Evolutionary conservation across 768 basidiomycete genomes (phyloP).

Genomic region (Collybia mongolica): DNA sequence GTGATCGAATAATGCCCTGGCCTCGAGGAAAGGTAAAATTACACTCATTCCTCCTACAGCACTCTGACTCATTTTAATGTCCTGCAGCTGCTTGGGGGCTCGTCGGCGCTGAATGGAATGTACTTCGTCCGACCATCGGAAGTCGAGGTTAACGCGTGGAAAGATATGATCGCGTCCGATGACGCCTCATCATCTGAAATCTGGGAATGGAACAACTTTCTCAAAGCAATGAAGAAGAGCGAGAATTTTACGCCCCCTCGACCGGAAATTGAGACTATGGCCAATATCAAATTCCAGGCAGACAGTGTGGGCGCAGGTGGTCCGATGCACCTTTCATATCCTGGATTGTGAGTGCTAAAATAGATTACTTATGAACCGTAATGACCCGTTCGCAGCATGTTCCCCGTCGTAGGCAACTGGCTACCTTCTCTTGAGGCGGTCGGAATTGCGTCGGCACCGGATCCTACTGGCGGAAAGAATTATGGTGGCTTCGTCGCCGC

Average conservation of each 20-base stretch:
- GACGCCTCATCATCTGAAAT: slow-evolving; percentile 21
- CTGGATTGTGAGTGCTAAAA: slow-evolving; percentile 16
- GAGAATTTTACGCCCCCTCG: slow-evolving; percentile 53
- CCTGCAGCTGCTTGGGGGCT: slow-evolving; percentile 60
- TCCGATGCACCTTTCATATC: slow-evolving; percentile 28
- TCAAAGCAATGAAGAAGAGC: slow-evolving; percentile 39
- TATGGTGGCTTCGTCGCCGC: slow-evolving; percentile 56
- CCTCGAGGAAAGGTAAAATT: slow-evolving; percentile 56
- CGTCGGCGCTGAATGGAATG: slow-evolving; percentile 68
- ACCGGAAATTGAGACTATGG: slow-evolving; percentile 26
- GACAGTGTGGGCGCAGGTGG: slow-evolving; percentile 41
- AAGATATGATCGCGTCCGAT: slow-evolving; percentile 29
- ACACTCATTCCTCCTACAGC: background rate
- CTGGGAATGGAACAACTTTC: slow-evolving; percentile 45
- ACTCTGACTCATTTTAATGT: background rate
- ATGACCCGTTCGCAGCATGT: slow-evolving; percentile 39
- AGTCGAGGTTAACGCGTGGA: slow-evolving; percentile 44
- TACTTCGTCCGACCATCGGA: slow-evolving; percentile 57
- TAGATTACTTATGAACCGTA: slow-evolving; percentile 26
- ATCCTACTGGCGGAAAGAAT: slow-evolving; percentile 46
- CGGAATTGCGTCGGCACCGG: slow-evolving; percentile 38
- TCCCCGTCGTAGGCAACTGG: slow-evolving; percentile 52
- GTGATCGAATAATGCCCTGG: slow-evolving; percentile 46
- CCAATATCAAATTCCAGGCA: slow-evolving; percentile 37
- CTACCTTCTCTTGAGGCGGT: slow-evolving; percentile 40